Conservation (phyloP, 306 rosid species). For the Cucurbita maxima region DNA sequence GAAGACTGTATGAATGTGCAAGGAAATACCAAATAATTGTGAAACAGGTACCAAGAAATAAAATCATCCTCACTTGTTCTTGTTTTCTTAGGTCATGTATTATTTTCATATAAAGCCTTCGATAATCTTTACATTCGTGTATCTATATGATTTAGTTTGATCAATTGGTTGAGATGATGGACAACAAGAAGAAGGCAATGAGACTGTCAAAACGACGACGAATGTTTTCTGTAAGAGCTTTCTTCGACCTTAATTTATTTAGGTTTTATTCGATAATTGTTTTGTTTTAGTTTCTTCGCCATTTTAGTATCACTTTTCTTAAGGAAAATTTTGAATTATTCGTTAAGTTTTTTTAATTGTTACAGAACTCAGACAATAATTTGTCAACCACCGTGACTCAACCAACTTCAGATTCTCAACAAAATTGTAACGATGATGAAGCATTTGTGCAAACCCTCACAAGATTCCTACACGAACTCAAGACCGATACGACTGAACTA, state of each 20-base stretch:
- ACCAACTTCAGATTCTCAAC: conserved; percentile 4
- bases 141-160: conserved; percentile 17
- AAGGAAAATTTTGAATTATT: too few relatives aligned
- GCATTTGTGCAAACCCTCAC: conserved; percentile 23
- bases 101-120: neutral
- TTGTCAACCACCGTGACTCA: neutral
- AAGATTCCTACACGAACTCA: conserved; percentile 24
- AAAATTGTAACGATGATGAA: conserved; percentile 10
- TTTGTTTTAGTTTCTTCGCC: too few relatives aligned
- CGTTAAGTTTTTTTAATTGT: neutral
- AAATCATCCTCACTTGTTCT: neutral
- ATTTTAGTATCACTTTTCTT: too few relatives aligned
- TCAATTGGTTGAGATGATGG: conserved; percentile 20
- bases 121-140: neutral
- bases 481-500: conserved; percentile 6
- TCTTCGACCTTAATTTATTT: neutral
- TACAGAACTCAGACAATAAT: conserved; percentile 8
- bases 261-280: neutral
- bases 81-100: too few relatives aligned
- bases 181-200: neutral
- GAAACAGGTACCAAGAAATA: conserved; percentile 8
- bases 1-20: conserved; percentile 17
- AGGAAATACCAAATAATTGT: conserved; percentile 18
- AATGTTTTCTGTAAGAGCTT: conserved; percentile 2
- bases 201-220: conserved; percentile 8